A percentile compares a stretch with the other conserved stretches of the same genome.
These are phyloP conservation scores for Diaporthe nobilis DNA, from an alignment of 2,329 filamentous ascomycete species.

Conservation along the genomic window DNA sequence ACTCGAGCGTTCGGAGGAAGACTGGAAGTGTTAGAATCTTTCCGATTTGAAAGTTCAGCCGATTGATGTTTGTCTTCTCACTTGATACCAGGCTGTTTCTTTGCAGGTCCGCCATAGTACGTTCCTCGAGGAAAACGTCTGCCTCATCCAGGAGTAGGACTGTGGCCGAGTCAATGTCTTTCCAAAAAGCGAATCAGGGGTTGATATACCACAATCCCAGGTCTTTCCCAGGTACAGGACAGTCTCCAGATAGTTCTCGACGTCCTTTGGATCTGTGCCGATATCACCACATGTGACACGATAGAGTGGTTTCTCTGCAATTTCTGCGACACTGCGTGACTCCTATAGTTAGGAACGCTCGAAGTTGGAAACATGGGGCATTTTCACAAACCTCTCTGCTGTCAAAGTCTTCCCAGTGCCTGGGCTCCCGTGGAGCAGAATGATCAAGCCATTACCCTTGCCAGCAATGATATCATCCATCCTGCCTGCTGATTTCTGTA, in stretches of 20 bases:
- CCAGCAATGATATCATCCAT: slow-evolving; percentile 52
- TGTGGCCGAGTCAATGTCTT: slow-evolving; percentile 35
- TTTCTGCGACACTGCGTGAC: slow-evolving; percentile 50
- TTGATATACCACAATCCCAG: slow-evolving; percentile 46
- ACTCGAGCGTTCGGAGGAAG: slow-evolving; percentile 49
- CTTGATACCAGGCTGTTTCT: slow-evolving; percentile 51
- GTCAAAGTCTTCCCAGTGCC: slow-evolving; percentile 56
- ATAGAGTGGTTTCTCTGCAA: slow-evolving; percentile 53
- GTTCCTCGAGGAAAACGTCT: slow-evolving; percentile 52
- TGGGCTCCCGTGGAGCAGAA: slow-evolving; percentile 52
- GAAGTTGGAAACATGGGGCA: rapidly evolving
- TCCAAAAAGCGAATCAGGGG: rapidly evolving
- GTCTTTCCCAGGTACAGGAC: slow-evolving; percentile 50
- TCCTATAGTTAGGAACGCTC: background rate
- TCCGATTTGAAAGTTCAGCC: rapidly evolving
- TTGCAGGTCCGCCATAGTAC: slow-evolving; percentile 47
- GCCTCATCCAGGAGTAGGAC: slow-evolving; percentile 54
- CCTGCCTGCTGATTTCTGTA: slow-evolving; percentile 43
- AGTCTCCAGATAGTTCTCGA: slow-evolving; percentile 51
- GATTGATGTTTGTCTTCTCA: background rate
- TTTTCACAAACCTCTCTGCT: slow-evolving; percentile 45
- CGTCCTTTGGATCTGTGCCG: slow-evolving; percentile 48
- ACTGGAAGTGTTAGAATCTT: slow-evolving; percentile 24
- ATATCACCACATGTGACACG: slow-evolving; percentile 54
- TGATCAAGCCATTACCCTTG: slow-evolving; percentile 53